Conservation (phyloP, 1,284 basidiomycete genomes). For the Rhodotorula glutinis region DNA sequence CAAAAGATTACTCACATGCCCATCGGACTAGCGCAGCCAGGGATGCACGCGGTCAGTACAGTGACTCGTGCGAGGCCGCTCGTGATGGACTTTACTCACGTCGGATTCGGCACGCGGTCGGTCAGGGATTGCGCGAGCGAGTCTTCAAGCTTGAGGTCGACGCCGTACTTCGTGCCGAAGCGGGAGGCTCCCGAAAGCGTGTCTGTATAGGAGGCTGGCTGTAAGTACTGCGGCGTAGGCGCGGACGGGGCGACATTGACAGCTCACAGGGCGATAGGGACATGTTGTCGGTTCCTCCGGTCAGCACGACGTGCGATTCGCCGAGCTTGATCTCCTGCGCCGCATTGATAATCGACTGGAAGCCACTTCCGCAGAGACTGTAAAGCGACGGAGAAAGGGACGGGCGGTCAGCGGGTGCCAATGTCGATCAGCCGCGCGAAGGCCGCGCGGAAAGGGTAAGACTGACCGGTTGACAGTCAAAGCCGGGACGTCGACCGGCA, state of each 20-base stretch:
- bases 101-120: slow-evolving; percentile 54
- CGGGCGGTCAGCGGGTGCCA: neutral
- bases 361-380: slow-evolving; percentile 95
- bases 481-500: slow-evolving; percentile 55
- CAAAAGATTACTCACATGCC: slow-evolving; percentile 14
- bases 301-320: slow-evolving; percentile 78
- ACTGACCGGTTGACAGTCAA: slow-evolving; percentile 55
- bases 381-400: neutral
- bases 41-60: neutral
- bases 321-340: slow-evolving; percentile 85
- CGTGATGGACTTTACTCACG: no score
- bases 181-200: slow-evolving; percentile 51
- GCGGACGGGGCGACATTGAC: slow-evolving; percentile 6
- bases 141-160: slow-evolving; percentile 58
- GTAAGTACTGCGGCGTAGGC: neutral
- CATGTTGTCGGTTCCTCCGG: slow-evolving; percentile 98
- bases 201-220: slow-evolving; percentile 24
- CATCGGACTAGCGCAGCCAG: slow-evolving; percentile 17
- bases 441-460: neutral
- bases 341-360: slow-evolving; percentile 92
- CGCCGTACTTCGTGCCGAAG: slow-evolving; percentile 51
- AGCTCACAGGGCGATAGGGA: slow-evolving; percentile 69
- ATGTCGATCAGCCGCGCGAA: neutral
- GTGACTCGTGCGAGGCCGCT: no score
- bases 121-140: slow-evolving; percentile 55